A percentile compares a stretch with the other conserved stretches of the same genome.
phyloP scores from a whole-genome alignment of 495 filamentous ascomycete species.

The Daldinia loculata region DNA sequence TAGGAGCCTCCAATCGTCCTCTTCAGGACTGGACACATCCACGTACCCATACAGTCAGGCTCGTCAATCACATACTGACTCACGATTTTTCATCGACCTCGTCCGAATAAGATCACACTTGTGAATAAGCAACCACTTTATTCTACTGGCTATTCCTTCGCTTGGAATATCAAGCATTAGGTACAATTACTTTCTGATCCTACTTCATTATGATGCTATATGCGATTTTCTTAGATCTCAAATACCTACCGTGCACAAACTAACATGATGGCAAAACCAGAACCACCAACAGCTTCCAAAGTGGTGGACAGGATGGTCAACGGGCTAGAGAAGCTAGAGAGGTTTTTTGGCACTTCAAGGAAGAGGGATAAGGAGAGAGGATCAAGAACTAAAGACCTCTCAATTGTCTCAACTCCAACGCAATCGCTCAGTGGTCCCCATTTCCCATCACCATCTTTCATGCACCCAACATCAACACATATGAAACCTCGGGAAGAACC shows the following conservation, averaged over 20 bases:
- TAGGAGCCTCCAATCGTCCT: not conserved
- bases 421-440: slow-evolving; percentile 20
- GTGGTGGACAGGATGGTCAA: slow-evolving; percentile 38
- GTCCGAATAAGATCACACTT: not conserved
- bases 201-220: not conserved
- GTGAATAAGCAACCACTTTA: not conserved
- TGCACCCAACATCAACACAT: slow-evolving; percentile 55
- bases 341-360: slow-evolving; percentile 40
- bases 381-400: slow-evolving; percentile 18
- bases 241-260: not conserved
- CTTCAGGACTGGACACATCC: not conserved
- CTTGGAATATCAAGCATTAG: not conserved
- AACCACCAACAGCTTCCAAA: not conserved
- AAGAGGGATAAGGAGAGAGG: slow-evolving; percentile 31
- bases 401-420: slow-evolving; percentile 5
- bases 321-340: slow-evolving; percentile 42
- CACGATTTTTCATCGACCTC: not conserved
- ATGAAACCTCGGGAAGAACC: slow-evolving; percentile 58
- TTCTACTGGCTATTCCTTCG: not conserved
- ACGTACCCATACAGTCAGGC: not conserved
- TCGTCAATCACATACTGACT: slow-evolving; percentile 3
- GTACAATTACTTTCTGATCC: not conserved
- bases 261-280: slow-evolving; percentile 13
- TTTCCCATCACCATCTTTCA: slow-evolving; percentile 59
- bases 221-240: not conserved